Evolutionary conservation across 1,284 basidiomycete genomes (phyloP), one percentile per base, ranked within the genome.

Genomic region (Cryptococcus sp.): DNA sequence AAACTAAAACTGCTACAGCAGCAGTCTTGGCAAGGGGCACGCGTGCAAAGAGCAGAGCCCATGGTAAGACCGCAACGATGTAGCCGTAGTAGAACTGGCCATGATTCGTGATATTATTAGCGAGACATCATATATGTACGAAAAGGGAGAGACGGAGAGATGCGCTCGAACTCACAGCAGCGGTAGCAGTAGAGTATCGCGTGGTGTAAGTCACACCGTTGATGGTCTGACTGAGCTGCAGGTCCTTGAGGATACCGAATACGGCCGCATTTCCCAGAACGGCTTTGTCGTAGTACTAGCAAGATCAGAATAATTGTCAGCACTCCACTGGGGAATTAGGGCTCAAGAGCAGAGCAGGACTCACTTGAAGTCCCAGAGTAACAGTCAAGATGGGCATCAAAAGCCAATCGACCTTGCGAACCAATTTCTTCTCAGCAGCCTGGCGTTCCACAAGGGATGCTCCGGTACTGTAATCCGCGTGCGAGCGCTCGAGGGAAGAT

Each of bases 11-110:
- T 51, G 73, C 62, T 2, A 70, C 54, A 0, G 70, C 68, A 25
- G 76, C 64, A 0, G 76, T 70, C 43, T 69, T 71, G 50, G 75
- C 76, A 45, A 81, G 60, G n/a, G 79, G 79, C 20, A 80, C 60
- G 11, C 80, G 75, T 34, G 80, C 78, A 13, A 81, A 77, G 25
- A 82, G 52, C 8, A 81, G 66, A 1, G 80, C 76, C 61, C 80
- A 76, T 1, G 81, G 81, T 0, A 81, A 61, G 17, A 79, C 74
- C 15, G 75, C 76, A 7, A 76, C 74, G 51, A 81, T 76, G 66
- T 80, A 82, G 19, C 81, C 81, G 63, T 77, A 81, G 70, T 83
- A 83, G 72, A 83, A 83, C 67, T 63, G 46, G 16, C 19, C 16
- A n/a, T n/a, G 8, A n/a, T 45, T 16, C 19, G 50, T 19, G 19